Base-by-base conservation (phyloP, 805 yeast genomes). In the Candida boidinii region DNA sequence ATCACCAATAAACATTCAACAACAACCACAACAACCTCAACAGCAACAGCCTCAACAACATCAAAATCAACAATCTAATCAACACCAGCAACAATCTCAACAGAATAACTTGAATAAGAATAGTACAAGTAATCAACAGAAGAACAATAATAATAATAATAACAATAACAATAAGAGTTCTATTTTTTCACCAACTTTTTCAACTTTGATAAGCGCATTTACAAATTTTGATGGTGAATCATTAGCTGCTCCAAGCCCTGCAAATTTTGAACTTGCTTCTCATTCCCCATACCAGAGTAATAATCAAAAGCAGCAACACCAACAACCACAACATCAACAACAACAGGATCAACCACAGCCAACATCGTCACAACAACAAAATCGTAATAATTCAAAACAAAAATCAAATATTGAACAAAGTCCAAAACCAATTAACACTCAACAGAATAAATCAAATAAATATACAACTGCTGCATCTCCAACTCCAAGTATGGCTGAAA, bases 121-220 rank as follows among this genome's bases (percentile, higher is more conserved):
- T 14, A 8, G 22, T n/a, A 7, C 24, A 15, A 6, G 21, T 22
- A 26, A 25, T 17, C 11, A 19, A 11, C 17, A 18, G 9, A 10
- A 7, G 21, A 19, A 19, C 8, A 6, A 19, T 7, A 19, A 19
- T 6, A 9, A 15, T 15, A 28, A 28, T 6, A 21, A 20, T 7
- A 17, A 21, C 7, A 20, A 20, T 15, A 21, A 14, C n/a, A 15
- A 16, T 22, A 36, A 31, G 23, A 39, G 35, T n/a, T 23, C 31
- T 13, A 28, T 39, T 5, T 30, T 43, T 15, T 51, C 54, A 12
- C 56, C 58, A 11, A 38, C 46, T 9, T 48, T 51, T 28, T 48
- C 56, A 6, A 41, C 46, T 16, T 35, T 53, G 31, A 42, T 51
- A 31, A 42, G 31, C 22, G 54, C 53, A 6, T 52, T 52, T 36